Evolutionary conservation across 2,329 filamentous ascomycete species (phyloP).

Genomic region (Verticillium zaregamsianum): DNA sequence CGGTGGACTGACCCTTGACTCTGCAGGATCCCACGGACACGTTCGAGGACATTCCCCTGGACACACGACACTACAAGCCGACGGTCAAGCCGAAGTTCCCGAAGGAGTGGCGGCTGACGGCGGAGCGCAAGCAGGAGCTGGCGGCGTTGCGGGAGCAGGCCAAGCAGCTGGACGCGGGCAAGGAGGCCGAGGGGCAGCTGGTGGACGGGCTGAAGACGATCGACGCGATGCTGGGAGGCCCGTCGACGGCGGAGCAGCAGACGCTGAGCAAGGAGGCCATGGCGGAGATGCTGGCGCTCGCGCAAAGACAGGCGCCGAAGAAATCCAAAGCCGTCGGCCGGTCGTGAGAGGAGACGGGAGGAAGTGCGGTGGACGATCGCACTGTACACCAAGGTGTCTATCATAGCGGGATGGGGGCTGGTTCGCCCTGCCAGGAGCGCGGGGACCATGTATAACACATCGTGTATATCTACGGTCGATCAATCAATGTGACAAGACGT

Average conservation of each 20-base stretch:
- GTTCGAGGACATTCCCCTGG: conserved; percentile 85
- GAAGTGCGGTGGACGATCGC: neutral
- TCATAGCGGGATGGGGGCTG: neutral
- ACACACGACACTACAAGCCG: conserved; percentile 77
- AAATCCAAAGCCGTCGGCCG: too few species aligned
- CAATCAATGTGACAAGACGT: neutral
- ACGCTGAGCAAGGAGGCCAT: conserved; percentile 14
- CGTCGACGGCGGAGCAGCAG: conserved; percentile 17
- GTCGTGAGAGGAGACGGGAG: neutral
- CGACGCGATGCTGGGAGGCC: conserved; percentile 28
- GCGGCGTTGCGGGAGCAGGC: conserved; percentile 52
- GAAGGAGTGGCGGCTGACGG: conserved; percentile 74
- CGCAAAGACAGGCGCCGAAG: conserved; percentile 4
- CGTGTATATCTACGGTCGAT: neutral
- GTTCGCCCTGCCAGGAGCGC: neutral
- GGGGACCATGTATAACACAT: conserved; percentile 1
- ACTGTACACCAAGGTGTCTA: neutral
- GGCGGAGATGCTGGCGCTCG: conserved; percentile 24
- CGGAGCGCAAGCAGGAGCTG: conserved; percentile 62
- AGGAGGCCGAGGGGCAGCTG: conserved; percentile 47
- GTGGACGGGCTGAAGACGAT: conserved; percentile 55
- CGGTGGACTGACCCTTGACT: neutral
- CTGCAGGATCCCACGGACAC: conserved; percentile 66
- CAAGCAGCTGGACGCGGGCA: conserved; percentile 49
- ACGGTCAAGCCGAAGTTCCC: conserved; percentile 71